Percentiles rank a stretch among this genome's conserved stretches.
These are phyloP conservation scores for Nicotiana rustica DNA, from an alignment of 305 asterid genomes.

Conservation along the genomic window DNA sequence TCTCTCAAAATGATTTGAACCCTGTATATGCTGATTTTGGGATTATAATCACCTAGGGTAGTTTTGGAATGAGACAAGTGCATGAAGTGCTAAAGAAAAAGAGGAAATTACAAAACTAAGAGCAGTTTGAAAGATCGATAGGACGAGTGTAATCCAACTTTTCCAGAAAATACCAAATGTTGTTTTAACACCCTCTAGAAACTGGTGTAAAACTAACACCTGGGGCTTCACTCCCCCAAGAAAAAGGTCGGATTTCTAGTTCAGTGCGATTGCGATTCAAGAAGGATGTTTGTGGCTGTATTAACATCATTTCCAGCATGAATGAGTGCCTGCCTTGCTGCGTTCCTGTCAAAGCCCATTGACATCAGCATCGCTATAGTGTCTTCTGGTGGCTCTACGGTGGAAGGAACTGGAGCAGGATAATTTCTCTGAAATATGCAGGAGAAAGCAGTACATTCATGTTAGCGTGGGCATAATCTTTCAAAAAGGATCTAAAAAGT, in stretches of 20 bases:
- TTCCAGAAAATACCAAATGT: not conserved
- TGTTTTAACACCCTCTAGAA: not conserved
- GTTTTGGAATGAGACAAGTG: constrained; percentile 3
- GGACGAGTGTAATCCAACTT: constrained; percentile 22
- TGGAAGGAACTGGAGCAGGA: constrained; percentile 57
- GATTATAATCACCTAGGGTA: constrained; percentile 26
- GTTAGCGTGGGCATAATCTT: not conserved
- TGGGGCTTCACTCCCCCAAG: not conserved
- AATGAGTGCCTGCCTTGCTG: constrained; percentile 92
- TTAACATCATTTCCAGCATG: constrained; percentile 86
- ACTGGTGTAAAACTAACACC: not conserved
- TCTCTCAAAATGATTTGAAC: constrained; percentile 30
- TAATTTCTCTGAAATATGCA: constrained; percentile 58
- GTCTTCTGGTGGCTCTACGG: constrained; percentile 83
- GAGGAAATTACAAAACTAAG: not conserved
- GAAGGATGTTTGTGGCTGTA: constrained; percentile 92
- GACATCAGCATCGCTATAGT: constrained; percentile 75
- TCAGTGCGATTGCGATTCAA: constrained; percentile 74
- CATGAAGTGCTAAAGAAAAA: constrained; percentile 17
- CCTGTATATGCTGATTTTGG: constrained; percentile 23
- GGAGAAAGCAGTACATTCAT: not conserved
- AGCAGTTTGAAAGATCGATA: constrained; percentile 15
- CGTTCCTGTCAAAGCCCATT: constrained; percentile 92
- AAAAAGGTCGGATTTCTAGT: constrained; percentile 12
- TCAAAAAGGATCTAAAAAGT: not conserved